These are phyloP conservation scores for Viola odorata DNA, from an alignment of 345 rosid genomes.

Conservation along the genomic window DNA sequence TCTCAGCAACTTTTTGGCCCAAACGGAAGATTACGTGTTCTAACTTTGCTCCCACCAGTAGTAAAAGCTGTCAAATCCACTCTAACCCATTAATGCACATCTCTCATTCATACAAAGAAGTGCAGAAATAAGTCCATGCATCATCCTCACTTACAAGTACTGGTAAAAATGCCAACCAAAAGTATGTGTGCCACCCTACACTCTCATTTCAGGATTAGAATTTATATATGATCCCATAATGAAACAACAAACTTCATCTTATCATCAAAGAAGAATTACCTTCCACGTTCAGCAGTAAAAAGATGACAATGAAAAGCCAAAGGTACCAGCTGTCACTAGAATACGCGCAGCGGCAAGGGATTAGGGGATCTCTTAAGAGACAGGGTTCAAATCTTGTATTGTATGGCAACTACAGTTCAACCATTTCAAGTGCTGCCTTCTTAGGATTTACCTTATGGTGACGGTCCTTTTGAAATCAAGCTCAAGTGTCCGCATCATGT, in stretches of 20 bases:
- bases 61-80: conserved; percentile 45
- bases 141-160: conserved; percentile 47
- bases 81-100: not conserved
- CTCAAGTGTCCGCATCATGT: conserved; percentile 61
- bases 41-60: conserved; percentile 75
- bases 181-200: conserved; percentile 82
- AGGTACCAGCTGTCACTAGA: conserved; percentile 55
- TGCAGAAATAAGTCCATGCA: not conserved
- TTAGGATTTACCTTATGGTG: conserved; percentile 58
- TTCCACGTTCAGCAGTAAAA: conserved; percentile 67
- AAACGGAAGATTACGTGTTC: conserved; percentile 57
- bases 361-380: no score
- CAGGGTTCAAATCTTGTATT: no score
- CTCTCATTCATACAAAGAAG: not conserved
- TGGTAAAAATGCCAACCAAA: conserved; percentile 87
- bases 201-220: conserved; percentile 1
- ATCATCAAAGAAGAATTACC: conserved; percentile 27
- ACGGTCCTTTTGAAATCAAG: conserved; percentile 63
- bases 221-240: not conserved
- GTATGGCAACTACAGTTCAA: no score
- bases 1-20: conserved; percentile 39
- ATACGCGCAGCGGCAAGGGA: no score
- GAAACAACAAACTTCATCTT: not conserved
- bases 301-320: conserved; percentile 78
- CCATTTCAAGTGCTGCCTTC: no score